Percentiles rank a stretch among this genome's conserved stretches.
Evolutionary conservation across 2,329 filamentous ascomycete species (phyloP).

Genomic region (Phialemonium atrogriseum): DNA sequence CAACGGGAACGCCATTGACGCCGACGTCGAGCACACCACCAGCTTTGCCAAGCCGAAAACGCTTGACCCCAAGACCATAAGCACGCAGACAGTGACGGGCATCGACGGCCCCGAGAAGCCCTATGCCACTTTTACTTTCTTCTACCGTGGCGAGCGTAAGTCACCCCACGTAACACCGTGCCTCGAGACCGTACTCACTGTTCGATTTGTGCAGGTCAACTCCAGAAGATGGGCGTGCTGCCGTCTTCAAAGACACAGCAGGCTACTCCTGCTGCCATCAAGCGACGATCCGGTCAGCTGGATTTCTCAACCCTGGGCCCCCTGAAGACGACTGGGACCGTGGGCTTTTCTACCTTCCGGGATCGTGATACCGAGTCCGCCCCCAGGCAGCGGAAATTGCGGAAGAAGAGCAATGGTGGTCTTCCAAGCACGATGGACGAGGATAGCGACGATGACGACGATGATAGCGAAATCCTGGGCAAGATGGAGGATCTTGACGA

Average conservation of each 20-base stretch:
- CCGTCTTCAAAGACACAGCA: slow-evolving; percentile 58
- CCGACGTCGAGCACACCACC: slow-evolving; percentile 90
- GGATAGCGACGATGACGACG: slow-evolving; percentile 71
- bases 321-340: slow-evolving; percentile 76
- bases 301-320: slow-evolving; percentile 82
- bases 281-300: slow-evolving; percentile 72
- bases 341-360: slow-evolving; percentile 83
- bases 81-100: slow-evolving; percentile 97
- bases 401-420: slow-evolving; percentile 57
- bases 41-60: slow-evolving; percentile 97
- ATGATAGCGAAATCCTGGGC: slow-evolving; percentile 52
- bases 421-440: slow-evolving; percentile 47
- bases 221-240: slow-evolving; percentile 92
- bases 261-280: slow-evolving; percentile 51
- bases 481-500: slow-evolving; percentile 60
- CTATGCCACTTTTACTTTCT: slow-evolving; percentile 94
- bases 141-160: slow-evolving; percentile 92
- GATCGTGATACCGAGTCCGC: slow-evolving; percentile 53
- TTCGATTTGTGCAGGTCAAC: slow-evolving; percentile 56
- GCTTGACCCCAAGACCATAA: slow-evolving; percentile 93
- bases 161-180: slow-evolving; percentile 19
- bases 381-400: slow-evolving; percentile 45
- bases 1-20: slow-evolving; percentile 53
- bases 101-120: slow-evolving; percentile 95
- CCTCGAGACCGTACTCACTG: slow-evolving; percentile 11